Base-by-base conservation (phyloP, 2,329 filamentous ascomycete genomes). In the Aureobasidium sp. region DNA sequence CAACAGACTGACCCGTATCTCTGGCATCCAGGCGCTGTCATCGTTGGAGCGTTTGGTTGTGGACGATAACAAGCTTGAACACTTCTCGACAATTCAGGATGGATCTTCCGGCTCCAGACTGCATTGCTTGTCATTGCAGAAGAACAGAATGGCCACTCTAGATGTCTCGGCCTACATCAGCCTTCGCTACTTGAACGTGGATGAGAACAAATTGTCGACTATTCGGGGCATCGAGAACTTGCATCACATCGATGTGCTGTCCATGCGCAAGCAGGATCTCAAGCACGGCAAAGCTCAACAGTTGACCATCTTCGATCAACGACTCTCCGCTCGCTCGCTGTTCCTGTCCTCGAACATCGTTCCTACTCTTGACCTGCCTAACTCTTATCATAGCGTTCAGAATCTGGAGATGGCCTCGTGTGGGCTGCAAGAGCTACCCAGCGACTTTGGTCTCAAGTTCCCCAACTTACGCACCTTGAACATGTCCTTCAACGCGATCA, bases 321-420 rank as follows among this genome's bases (percentile, higher is more conserved):
- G 69, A 4, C 67, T 79, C n/a, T 73, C 76, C 42, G 75, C 73
- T 25, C 74, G 78, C 13, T 76, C 63, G 9, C 44, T 75, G 3
- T 63, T 74, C 57, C 67, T 80, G 6, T 79, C 78, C 9, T 70
- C 74, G 78, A 80, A 79, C 65, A 66, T 68, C 29, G 79, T 97
- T 42, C 80, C 82, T 0, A 71, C 76, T 0, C 85, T 92, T 66
- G 77, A 81, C 9, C 83, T 84, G 57, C 78, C 74, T 61, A 79
- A 84, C 6, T 86, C 91, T 64, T 87, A 96, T 62, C 81, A 95
- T 62, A 96, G 93, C 68, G 78, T 97, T 13, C 92, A 96, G 69
- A 85, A 93, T 42, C 81, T 99, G 8, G 93, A 97, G 70, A 77
- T 97, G 44, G 90, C 93, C 53, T 93, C 91, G 63, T 96, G 90